phyloP scores from a whole-genome alignment of 2,329 filamentous ascomycete species.

The Fusarium nygamai region DNA sequence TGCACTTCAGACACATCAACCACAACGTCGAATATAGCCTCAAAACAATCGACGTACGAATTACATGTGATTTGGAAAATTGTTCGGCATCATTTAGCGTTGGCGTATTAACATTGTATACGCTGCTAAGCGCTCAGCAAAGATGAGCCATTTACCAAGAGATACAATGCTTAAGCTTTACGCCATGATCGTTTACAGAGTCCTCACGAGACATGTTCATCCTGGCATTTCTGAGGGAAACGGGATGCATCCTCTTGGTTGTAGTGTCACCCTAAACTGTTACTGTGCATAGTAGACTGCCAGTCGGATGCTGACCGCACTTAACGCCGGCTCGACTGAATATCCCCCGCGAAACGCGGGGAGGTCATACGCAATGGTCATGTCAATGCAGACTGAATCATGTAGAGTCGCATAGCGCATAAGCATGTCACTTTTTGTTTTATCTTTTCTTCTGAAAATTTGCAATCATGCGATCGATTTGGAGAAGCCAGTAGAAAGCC shows the following conservation, averaged over 20 bases:
- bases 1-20: background rate
- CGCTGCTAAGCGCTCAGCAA: background rate
- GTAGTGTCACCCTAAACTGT: background rate
- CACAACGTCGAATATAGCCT: background rate
- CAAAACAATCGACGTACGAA: background rate
- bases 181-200: background rate
- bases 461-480: slow-evolving; percentile 18
- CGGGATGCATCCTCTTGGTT: slow-evolving; percentile 1
- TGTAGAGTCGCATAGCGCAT: background rate
- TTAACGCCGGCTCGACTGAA: background rate
- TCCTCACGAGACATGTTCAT: slow-evolving; percentile 7
- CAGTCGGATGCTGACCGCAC: slow-evolving; percentile 11
- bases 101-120: background rate
- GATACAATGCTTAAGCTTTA: background rate
- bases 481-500: background rate
- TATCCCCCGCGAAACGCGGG: slow-evolving; percentile 14
- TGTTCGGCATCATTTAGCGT: background rate
- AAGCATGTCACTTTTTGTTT: background rate
- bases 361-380: slow-evolving; percentile 28
- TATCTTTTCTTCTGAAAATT: background rate
- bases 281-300: background rate
- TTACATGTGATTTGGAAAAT: background rate
- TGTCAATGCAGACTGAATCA: slow-evolving; percentile 8
- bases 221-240: slow-evolving; percentile 14
- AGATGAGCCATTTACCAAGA: background rate